A percentile compares a stretch with the other conserved stretches of the same genome.
Conservation (phyloP, 2,329 filamentous ascomycete species). For the Cercospora citrullina region DNA sequence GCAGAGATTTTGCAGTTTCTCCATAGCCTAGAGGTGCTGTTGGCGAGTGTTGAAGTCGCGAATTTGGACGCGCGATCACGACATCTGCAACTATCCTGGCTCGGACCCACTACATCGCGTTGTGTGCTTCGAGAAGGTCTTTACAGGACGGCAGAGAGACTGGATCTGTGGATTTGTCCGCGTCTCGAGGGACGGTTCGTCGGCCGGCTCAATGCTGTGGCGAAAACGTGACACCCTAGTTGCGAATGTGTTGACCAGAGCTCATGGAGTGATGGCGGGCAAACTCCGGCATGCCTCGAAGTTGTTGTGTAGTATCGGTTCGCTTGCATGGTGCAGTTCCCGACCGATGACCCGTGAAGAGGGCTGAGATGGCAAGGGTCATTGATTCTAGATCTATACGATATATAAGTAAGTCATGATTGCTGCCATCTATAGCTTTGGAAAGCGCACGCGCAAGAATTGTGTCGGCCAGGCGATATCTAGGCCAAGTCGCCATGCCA, state of each 20-base stretch:
- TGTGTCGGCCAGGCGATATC: conserved; percentile 53
- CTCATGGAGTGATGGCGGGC: background rate
- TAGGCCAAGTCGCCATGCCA: conserved; percentile 52
- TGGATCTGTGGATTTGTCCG: background rate
- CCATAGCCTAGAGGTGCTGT: background rate
- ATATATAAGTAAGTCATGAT: background rate
- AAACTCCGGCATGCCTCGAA: background rate
- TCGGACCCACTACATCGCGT: conserved; percentile 3
- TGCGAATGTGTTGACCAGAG: background rate
- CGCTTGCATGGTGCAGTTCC: background rate
- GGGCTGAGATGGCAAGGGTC: background rate
- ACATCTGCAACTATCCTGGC: conserved; percentile 12
- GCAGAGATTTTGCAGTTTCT: conserved; percentile 7
- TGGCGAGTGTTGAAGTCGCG: conserved; percentile 18
- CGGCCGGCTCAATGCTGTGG: background rate
- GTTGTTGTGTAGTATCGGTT: background rate
- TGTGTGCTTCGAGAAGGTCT: background rate
- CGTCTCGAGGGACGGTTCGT: background rate
- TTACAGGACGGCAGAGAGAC: background rate
- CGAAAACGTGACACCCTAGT: background rate
- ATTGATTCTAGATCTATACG: conserved; percentile 1
- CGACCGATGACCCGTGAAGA: background rate
- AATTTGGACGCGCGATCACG: conserved; percentile 13
- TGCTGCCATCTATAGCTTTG: conserved; percentile 25
- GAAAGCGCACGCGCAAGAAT: conserved; percentile 42